phyloP scores from a whole-genome alignment of 768 basidiomycete species.

The Cyclocybe aegerita region DNA sequence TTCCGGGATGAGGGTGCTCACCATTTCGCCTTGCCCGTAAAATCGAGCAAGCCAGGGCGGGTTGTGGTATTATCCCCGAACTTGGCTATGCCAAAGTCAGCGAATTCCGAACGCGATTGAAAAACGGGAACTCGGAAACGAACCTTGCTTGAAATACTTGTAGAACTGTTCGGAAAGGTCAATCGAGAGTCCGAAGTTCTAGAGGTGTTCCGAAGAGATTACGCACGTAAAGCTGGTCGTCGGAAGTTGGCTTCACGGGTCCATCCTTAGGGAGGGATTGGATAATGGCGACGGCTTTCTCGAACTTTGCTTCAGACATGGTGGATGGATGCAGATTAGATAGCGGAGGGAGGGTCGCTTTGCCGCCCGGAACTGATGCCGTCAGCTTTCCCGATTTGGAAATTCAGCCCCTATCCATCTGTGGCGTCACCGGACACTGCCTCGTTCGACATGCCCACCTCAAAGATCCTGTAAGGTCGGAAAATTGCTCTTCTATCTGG shows the following conservation, averaged over 20 bases:
- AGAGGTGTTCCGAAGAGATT: not conserved
- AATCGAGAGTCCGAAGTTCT: conserved; percentile 1
- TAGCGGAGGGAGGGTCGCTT: not conserved
- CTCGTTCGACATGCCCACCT: not conserved
- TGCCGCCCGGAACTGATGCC: no score
- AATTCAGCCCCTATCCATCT: not conserved
- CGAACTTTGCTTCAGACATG: conserved; percentile 75
- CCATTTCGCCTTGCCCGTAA: conserved; percentile 91
- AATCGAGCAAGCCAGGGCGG: conserved; percentile 79
- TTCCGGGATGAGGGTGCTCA: conserved; percentile 26
- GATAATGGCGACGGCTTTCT: conserved; percentile 72
- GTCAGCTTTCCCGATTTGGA: no score
- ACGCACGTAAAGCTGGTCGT: conserved; percentile 80
- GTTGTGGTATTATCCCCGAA: conserved; percentile 67
- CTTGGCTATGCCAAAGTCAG: conserved; percentile 46
- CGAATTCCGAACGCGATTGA: conserved; percentile 2
- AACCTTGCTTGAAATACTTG: conserved; percentile 91
- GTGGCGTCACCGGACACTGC: not conserved
- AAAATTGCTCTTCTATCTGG: no score
- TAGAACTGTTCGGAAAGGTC: conserved; percentile 69
- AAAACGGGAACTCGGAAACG: conserved; percentile 6
- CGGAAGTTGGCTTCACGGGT: conserved; percentile 68
- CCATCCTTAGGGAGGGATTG: conserved; percentile 75
- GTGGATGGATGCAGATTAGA: conserved; percentile 14
- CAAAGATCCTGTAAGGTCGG: no score